Evolutionary conservation across 768 basidiomycete species (phyloP), one percentile per base, ranked within the genome.

Genomic region (Nidula microcarpa): DNA sequence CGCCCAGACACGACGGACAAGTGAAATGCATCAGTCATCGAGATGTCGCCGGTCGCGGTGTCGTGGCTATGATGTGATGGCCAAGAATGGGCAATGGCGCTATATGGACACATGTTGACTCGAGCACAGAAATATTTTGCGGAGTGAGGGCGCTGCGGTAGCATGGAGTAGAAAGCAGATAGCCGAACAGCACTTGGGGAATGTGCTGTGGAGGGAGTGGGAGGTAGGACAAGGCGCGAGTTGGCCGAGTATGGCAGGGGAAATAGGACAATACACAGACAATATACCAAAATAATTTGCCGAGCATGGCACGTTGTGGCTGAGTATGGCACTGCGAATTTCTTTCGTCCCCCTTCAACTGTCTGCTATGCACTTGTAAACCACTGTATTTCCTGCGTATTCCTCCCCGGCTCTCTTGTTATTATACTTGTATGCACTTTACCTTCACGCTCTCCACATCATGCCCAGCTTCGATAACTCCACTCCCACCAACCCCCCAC

Each of bases 301-400:
- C 55, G 52, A 56, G 51, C 54, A 54, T 56, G 57, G 13, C 48
- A 49, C 48, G 48, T 49, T 58, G 62, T 65, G 60, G 56, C 56
- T 55, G 62, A 53, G 39, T 41, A 41, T 41, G 39, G 4, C 39
- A 41, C 39, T 41, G 11, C 16, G 47, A 49, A 58, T 33, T 52
- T 55, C 60, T 53, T 52, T 54, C 53, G 18, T 35, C 56, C 44
- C 32, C 60, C 59, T 57, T 58, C 36, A 50, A 53, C 55, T 47
- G 47, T 54, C 58, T 55, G 54, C 62, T 59, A 66, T 65, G 63
- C 50, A 45, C 62, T 55, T 65, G 62, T 65, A 64, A 53, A 57
- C 39, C 32, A 45, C 49, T 59, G 46, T 62, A 54, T 49, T 53
- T 43, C 50, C 33, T 55, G 17, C 48, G 48, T 58, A 56, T 50